These are phyloP conservation scores for Ustilago curta DNA, from an alignment of 1,284 basidiomycete genomes.

Conservation along the genomic window DNA sequence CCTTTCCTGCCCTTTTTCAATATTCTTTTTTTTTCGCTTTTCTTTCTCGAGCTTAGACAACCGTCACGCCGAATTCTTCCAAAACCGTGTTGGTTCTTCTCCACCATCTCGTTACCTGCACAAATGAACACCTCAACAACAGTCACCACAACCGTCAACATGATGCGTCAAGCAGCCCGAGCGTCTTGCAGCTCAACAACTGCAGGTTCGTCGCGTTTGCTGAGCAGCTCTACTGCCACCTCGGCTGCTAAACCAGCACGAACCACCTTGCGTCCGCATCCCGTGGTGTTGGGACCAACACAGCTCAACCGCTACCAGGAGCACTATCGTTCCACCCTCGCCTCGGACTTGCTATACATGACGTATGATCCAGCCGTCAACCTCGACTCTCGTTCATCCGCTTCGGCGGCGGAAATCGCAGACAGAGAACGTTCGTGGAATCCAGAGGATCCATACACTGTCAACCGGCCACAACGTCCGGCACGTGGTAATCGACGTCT, in stretches of 20 bases:
- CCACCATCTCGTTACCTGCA: neutral
- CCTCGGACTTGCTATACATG: constrained; percentile 93
- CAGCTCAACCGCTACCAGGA: constrained; percentile 82
- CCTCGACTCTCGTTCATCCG: constrained; percentile 18
- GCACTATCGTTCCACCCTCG: constrained; percentile 86
- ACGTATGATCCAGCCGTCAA: constrained; percentile 76
- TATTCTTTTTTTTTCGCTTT: neutral
- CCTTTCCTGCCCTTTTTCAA: constrained; percentile 1
- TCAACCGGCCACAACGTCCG: constrained; percentile 77
- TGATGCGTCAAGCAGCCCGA: constrained; percentile 25
- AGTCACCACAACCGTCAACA: constrained; percentile 39
- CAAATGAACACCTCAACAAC: constrained; percentile 33
- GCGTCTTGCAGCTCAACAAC: constrained; percentile 11
- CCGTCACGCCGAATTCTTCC: no score
- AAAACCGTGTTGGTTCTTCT: neutral
- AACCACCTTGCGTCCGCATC: constrained; percentile 48
- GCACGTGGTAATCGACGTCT: constrained; percentile 75
- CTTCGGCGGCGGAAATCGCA: constrained; percentile 11
- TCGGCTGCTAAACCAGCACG: constrained; percentile 33
- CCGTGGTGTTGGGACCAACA: constrained; percentile 72
- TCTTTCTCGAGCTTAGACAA: no score
- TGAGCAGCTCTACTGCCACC: constrained; percentile 7
- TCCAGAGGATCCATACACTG: constrained; percentile 81
- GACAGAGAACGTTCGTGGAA: constrained; percentile 76
- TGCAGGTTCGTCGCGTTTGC: constrained; percentile 13